These are phyloP conservation scores for Pichia ethanolica DNA, from an alignment of 805 yeast species.

Conservation along the genomic window DNA sequence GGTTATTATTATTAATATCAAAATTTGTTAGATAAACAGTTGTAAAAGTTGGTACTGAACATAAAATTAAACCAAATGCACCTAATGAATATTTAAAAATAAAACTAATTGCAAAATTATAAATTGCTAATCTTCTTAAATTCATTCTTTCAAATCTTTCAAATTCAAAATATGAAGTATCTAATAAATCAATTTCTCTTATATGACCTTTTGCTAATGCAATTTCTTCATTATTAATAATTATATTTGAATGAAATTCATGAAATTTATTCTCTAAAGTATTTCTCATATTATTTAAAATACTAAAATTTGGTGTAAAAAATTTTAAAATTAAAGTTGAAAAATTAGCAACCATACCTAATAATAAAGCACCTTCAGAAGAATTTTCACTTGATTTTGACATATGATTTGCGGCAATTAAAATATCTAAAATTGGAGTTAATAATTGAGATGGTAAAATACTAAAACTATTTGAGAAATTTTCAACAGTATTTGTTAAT, in stretches of 20 bases:
- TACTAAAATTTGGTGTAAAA: slow-evolving; percentile 87
- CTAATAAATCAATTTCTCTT: slow-evolving; percentile 70
- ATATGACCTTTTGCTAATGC: slow-evolving; percentile 78
- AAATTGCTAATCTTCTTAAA: slow-evolving; percentile 62
- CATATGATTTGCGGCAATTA: slow-evolving; percentile 73
- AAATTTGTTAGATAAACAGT: slow-evolving; percentile 29
- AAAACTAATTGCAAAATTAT: slow-evolving; percentile 80
- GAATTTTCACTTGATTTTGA: slow-evolving; percentile 57
- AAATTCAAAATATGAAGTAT: slow-evolving; percentile 71
- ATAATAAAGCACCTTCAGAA: slow-evolving; percentile 69
- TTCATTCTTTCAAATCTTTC: slow-evolving; percentile 72
- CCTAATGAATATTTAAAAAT: slow-evolving; percentile 93
- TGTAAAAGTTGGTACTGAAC: slow-evolving; percentile 79
- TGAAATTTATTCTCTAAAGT: slow-evolving; percentile 80
- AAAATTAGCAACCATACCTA: slow-evolving; percentile 74
- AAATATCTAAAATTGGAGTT: slow-evolving; percentile 74
- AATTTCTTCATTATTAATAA: slow-evolving; percentile 75
- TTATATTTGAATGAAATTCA: slow-evolving; percentile 73
- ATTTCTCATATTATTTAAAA: slow-evolving; percentile 66
- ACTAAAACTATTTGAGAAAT: slow-evolving; percentile 65
- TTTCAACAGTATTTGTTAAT: slow-evolving; percentile 70
- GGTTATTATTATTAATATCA: slow-evolving; percentile 34
- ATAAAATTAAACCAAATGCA: slow-evolving; percentile 82
- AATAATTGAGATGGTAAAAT: slow-evolving; percentile 74
- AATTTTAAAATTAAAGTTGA: slow-evolving; percentile 68